Evolutionary conservation across 345 rosid species (phyloP).

Genomic region (Camelina hispida): DNA sequence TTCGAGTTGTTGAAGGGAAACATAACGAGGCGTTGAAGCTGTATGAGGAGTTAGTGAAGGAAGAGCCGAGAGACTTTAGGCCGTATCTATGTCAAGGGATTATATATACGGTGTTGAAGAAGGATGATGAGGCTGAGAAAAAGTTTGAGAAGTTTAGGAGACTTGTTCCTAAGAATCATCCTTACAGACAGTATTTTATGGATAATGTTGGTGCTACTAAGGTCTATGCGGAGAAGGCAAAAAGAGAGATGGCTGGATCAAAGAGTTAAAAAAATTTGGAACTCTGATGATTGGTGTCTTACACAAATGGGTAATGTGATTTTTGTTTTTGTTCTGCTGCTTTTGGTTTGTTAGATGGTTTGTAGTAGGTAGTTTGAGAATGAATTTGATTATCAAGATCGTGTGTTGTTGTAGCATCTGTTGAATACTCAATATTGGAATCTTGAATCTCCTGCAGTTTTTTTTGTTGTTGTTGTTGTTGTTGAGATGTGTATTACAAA

Average conservation of each 20-base stretch:
- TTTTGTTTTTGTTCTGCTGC: slow-evolving; percentile 11
- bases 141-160: slow-evolving; percentile 76
- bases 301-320: slow-evolving; percentile 16
- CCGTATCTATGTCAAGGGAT: slow-evolving; percentile 92
- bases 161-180: slow-evolving; percentile 88
- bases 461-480: background rate
- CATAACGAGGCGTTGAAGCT: slow-evolving; percentile 76
- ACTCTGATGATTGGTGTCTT: background rate
- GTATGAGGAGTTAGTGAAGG: slow-evolving; percentile 78
- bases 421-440: slow-evolving; percentile 8
- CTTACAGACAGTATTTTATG: slow-evolving; percentile 75
- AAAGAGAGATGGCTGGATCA: slow-evolving; percentile 51
- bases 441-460: slow-evolving; percentile 3
- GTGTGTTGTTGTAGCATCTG: slow-evolving; percentile 23
- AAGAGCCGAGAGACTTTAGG: slow-evolving; percentile 93
- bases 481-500: slow-evolving; percentile 4
- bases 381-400: background rate
- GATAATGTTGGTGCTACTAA: slow-evolving; percentile 59
- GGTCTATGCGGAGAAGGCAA: slow-evolving; percentile 65
- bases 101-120: slow-evolving; percentile 72
- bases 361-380: slow-evolving; percentile 31
- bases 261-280: slow-evolving; percentile 38
- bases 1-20: slow-evolving; percentile 70
- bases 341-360: slow-evolving; percentile 24
- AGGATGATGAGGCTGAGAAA: slow-evolving; percentile 83